phyloP scores from a whole-genome alignment of 2,329 filamentous ascomycete genomes.

The Phialophora macrospora region DNA sequence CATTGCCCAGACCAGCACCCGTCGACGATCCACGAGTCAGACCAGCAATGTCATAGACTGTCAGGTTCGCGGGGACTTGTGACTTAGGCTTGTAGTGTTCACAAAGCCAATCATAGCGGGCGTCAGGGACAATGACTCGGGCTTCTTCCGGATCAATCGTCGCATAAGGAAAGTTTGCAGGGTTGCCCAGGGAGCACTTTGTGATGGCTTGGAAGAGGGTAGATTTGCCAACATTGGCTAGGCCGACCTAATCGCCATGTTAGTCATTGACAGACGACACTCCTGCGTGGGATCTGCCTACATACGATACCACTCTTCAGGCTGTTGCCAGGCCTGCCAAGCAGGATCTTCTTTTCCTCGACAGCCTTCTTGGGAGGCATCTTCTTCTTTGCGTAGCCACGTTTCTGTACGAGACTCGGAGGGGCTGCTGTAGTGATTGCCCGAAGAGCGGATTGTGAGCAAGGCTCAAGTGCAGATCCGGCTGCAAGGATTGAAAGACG shows the following conservation, averaged over 20 bases:
- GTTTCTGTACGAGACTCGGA: slow-evolving; percentile 35
- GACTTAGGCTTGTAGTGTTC: slow-evolving; percentile 99
- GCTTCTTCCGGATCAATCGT: slow-evolving; percentile 99
- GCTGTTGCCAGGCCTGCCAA: slow-evolving; percentile 96
- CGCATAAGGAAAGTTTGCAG: slow-evolving; percentile 98
- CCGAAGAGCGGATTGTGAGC: slow-evolving; percentile 35
- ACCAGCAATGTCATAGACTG: slow-evolving; percentile 98
- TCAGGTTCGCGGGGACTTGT: slow-evolving; percentile 93
- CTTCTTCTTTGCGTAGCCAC: slow-evolving; percentile 67
- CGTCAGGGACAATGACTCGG: slow-evolving; percentile 94
- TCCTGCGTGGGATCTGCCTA: slow-evolving; percentile 54
- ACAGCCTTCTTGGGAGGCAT: slow-evolving; percentile 96
- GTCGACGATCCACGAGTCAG: slow-evolving; percentile 94
- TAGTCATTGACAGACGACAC: slow-evolving; percentile 14
- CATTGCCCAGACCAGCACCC: slow-evolving; percentile 94
- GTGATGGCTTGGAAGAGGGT: slow-evolving; percentile 99
- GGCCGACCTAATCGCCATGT: slow-evolving; percentile 71
- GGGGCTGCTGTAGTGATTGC: slow-evolving; percentile 21
- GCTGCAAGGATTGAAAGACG: slow-evolving; percentile 64
- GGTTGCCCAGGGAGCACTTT: slow-evolving; percentile 95
- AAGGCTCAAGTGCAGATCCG: slow-evolving; percentile 66
- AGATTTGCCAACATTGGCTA: slow-evolving; percentile 99
- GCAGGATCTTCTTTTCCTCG: slow-evolving; percentile 92
- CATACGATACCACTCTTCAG: slow-evolving; percentile 98
- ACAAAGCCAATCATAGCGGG: slow-evolving; percentile 92